A percentile compares a stretch with the other conserved stretches of the same genome.
Evolutionary conservation across 345 rosid species (phyloP).

Genomic region (Rhizophora mangle): DNA sequence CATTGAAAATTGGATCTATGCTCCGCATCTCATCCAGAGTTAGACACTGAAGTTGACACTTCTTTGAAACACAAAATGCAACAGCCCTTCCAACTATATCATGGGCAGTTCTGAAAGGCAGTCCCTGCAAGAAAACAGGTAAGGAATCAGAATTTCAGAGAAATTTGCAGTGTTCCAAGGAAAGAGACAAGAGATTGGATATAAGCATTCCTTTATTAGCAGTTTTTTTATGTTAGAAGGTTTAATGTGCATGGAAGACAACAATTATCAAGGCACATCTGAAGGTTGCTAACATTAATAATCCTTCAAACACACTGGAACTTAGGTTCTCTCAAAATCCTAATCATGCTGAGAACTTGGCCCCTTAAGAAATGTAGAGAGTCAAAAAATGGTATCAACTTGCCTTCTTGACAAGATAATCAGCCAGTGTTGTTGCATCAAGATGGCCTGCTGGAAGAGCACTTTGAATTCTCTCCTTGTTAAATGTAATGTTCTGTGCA

Average conservation of each 20-base stretch:
- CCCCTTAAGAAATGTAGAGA: neutral
- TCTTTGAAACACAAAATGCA: conserved; percentile 65
- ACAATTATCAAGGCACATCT: too few relatives aligned
- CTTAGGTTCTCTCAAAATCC: neutral
- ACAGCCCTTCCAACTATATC: conserved; percentile 88
- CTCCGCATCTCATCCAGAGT: conserved; percentile 64
- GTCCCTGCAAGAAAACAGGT: conserved; percentile 45
- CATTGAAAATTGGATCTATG: conserved; percentile 58
- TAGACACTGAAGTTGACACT: conserved; percentile 71
- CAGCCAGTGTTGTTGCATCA: conserved; percentile 95
- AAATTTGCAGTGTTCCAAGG: neutral
- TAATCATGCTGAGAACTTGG: too few relatives aligned
- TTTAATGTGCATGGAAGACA: neutral
- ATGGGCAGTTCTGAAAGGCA: conserved; percentile 92
- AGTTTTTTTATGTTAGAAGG: neutral
- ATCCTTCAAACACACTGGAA: too few relatives aligned
- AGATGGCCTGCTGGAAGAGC: conserved; percentile 89
- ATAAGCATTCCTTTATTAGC: neutral
- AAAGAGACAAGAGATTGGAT: neutral
- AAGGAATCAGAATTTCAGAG: neutral
- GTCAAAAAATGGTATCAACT: conserved; percentile 14
- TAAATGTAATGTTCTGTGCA: conserved; percentile 79
- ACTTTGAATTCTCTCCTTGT: conserved; percentile 55
- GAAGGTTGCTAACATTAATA: too few relatives aligned
- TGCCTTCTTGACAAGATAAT: conserved; percentile 91